phyloP scores from a whole-genome alignment of 2,329 filamentous ascomycete species.

The Aspergillus eucalypticola region DNA sequence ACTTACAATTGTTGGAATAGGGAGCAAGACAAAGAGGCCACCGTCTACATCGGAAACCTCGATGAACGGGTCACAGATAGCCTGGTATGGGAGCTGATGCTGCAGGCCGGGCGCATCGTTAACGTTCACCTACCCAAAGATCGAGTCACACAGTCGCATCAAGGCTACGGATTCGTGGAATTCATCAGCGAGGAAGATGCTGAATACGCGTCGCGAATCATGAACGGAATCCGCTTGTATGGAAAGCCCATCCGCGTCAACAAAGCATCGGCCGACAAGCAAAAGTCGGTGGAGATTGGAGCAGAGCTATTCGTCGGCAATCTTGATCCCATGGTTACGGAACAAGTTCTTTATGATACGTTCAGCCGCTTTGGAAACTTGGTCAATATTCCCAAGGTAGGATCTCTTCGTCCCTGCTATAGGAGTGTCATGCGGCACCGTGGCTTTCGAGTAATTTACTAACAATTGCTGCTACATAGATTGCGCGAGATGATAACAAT shows the following conservation, averaged over 20 bases:
- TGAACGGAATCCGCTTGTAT: slow-evolving; percentile 92
- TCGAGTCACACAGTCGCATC: slow-evolving; percentile 92
- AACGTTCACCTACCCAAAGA: slow-evolving; percentile 99
- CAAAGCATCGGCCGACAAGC: slow-evolving; percentile 90
- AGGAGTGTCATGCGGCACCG: too few species aligned
- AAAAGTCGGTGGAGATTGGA: slow-evolving; percentile 88
- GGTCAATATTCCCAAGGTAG: slow-evolving; percentile 79
- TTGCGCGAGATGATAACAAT: slow-evolving; percentile 82
- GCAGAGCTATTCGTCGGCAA: slow-evolving; percentile 97
- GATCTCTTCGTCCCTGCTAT: slow-evolving; percentile 5
- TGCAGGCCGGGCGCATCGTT: slow-evolving; percentile 94
- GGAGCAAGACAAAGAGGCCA: slow-evolving; percentile 98
- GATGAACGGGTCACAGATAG: slow-evolving; percentile 92
- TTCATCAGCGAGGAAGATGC: slow-evolving; percentile 94
- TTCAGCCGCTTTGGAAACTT: slow-evolving; percentile 90
- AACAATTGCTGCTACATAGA: slow-evolving; percentile 38
- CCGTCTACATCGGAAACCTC: slow-evolving; percentile 96
- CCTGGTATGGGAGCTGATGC: slow-evolving; percentile 95
- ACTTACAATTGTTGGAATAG: slow-evolving; percentile 46
- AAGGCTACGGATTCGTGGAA: slow-evolving; percentile 98
- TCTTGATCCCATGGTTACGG: slow-evolving; percentile 89
- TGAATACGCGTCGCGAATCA: slow-evolving; percentile 92
- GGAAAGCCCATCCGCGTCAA: slow-evolving; percentile 96
- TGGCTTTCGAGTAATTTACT: slow-evolving; percentile 18
- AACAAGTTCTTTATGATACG: slow-evolving; percentile 93